Evolutionary conservation across 257 asterid species (phyloP).

Genomic region (Solanum tacnaense): DNA sequence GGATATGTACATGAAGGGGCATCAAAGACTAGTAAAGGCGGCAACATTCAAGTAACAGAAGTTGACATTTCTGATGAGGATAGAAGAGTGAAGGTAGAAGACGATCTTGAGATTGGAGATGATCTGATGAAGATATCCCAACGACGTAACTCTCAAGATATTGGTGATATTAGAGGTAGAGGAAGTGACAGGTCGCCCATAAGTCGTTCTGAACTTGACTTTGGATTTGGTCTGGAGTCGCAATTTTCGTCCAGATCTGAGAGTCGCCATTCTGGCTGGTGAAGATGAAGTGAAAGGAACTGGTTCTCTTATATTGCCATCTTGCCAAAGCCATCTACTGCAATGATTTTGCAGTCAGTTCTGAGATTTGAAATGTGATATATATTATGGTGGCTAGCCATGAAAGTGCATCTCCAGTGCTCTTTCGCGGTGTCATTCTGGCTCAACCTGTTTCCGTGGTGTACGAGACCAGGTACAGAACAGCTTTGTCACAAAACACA

Average conservation of each 20-base stretch:
- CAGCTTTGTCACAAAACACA: not conserved
- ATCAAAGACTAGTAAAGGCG: not conserved
- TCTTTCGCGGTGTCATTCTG: not conserved
- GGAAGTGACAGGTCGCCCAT: slow-evolving; percentile 4
- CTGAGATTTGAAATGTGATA: not conserved
- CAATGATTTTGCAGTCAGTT: not conserved
- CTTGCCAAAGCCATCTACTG: not conserved
- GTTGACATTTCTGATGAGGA: slow-evolving; percentile 3
- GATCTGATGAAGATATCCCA: slow-evolving; percentile 35
- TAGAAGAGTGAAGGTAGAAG: slow-evolving; percentile 35
- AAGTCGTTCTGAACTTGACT: not conserved
- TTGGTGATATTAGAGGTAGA: not conserved
- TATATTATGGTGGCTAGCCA: not conserved
- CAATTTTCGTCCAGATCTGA: not conserved
- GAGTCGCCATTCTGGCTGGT: not conserved
- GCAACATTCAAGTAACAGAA: not conserved
- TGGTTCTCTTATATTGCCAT: not conserved
- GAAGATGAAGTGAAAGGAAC: not conserved
- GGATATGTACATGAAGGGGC: slow-evolving; percentile 13
- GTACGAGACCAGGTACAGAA: not conserved
- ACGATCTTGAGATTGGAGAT: slow-evolving; percentile 30
- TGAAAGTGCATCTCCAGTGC: not conserved
- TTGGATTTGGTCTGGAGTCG: not conserved
- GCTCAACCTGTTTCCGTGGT: not conserved
- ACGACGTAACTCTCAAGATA: slow-evolving; percentile 21